Evolutionary conservation across 23 red algal genomes (phyloP).

Genomic region (Gracilaria gracilis): DNA sequence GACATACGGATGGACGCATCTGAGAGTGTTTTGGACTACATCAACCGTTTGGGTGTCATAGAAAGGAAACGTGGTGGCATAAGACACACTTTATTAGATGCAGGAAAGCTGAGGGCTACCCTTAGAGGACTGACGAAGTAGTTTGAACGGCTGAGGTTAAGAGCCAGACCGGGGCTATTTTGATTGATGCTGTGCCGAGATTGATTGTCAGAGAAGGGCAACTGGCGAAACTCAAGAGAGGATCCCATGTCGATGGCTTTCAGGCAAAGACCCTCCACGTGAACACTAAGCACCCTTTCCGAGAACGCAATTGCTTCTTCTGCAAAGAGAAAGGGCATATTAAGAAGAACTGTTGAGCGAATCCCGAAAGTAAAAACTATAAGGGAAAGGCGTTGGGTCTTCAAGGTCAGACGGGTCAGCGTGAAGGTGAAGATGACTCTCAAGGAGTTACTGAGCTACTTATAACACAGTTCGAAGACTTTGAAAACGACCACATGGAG

Average conservation of each 20-base stretch:
- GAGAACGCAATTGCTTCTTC: not conserved
- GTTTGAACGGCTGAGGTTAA: not conserved
- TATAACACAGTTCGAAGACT: too few relatives aligned
- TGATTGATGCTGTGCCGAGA: not conserved
- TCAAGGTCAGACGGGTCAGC: not conserved
- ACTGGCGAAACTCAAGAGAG: not conserved
- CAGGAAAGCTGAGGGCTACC: not conserved
- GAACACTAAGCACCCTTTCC: not conserved
- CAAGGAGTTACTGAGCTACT: too few relatives aligned
- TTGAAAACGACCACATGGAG: too few relatives aligned
- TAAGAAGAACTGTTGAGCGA: not conserved
- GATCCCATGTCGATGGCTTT: not conserved
- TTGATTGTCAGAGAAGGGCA: not conserved
- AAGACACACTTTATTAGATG: not conserved
- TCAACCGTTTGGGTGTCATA: not conserved
- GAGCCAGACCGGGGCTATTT: not conserved
- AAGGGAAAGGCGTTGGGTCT: not conserved
- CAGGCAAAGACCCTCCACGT: not conserved
- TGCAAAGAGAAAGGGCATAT: not conserved
- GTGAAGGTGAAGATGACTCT: too few relatives aligned
- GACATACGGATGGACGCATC: not conserved
- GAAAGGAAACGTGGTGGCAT: not conserved
- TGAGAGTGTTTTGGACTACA: slow-evolving; percentile 10
- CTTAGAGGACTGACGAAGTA: not conserved
- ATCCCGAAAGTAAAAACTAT: not conserved